Evolutionary conservation across 768 basidiomycete genomes (phyloP).

Genomic region (Naematelia aurantialba): DNA sequence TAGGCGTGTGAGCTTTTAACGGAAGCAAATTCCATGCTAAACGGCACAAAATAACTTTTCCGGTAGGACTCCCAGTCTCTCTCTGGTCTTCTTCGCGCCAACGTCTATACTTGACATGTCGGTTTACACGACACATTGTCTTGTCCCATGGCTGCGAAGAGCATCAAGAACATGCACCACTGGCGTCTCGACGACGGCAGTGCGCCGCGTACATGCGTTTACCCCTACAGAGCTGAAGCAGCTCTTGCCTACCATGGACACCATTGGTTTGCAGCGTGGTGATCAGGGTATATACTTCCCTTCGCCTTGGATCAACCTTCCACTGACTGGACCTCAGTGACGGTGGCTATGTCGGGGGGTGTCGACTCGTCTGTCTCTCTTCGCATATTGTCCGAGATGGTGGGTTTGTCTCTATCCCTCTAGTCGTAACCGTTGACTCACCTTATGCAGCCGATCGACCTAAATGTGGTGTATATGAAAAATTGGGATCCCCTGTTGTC

Average conservation of each 20-base stretch:
- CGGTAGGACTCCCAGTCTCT: not conserved
- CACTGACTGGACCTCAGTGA: slow-evolving; percentile 58
- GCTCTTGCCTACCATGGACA: slow-evolving; percentile 18
- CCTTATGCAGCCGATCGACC: slow-evolving; percentile 64
- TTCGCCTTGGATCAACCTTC: not conserved
- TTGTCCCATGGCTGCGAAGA: not conserved
- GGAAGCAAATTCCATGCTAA: not conserved
- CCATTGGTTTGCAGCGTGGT: slow-evolving; percentile 21
- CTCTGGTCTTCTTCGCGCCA: not conserved
- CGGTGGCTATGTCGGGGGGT: slow-evolving; percentile 90
- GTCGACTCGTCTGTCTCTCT: slow-evolving; percentile 91
- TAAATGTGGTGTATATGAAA: slow-evolving; percentile 89
- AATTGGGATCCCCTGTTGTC: slow-evolving; percentile 63
- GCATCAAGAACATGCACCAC: not conserved
- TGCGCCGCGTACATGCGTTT: slow-evolving; percentile 3
- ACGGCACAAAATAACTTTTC: not conserved
- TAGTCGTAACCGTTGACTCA: not conserved
- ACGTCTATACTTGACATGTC: not conserved
- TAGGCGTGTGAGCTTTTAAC: no score
- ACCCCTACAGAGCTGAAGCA: slow-evolving; percentile 11
- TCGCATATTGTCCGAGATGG: slow-evolving; percentile 66
- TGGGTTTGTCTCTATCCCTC: slow-evolving; percentile 43
- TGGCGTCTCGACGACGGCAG: not conserved
- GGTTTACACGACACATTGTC: not conserved
- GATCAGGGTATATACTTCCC: slow-evolving; percentile 31